Percentiles rank a stretch among this genome's conserved stretches.
phyloP scores from a whole-genome alignment of 345 rosid genomes.

The Populus alba region DNA sequence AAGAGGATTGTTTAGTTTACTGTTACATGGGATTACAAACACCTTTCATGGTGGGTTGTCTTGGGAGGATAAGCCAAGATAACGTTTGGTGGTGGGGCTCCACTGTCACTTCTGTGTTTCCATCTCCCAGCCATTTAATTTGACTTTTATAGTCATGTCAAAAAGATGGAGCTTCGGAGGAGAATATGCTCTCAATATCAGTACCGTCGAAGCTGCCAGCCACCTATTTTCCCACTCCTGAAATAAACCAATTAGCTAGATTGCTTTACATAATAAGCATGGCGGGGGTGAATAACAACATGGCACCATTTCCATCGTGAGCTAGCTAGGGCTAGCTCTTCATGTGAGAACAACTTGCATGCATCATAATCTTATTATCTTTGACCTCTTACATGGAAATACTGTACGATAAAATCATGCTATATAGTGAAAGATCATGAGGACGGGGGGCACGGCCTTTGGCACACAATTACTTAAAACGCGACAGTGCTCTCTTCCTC shows the following conservation, averaged over 20 bases:
- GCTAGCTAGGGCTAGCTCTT: too few species aligned
- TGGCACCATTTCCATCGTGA: too few species aligned
- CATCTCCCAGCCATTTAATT: background rate
- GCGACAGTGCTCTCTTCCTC: too few species aligned
- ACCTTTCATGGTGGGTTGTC: constrained; percentile 37
- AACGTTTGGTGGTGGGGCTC: constrained; percentile 43
- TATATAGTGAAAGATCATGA: too few species aligned
- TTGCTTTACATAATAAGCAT: too few species aligned
- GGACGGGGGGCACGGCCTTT: too few species aligned
- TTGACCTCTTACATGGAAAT: background rate
- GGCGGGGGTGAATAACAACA: too few species aligned
- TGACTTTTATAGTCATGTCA: background rate
- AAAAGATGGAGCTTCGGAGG: too few species aligned
- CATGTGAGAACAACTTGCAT: background rate
- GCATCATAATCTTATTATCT: background rate
- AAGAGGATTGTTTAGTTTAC: constrained; percentile 1
- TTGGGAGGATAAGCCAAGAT: constrained; percentile 41
- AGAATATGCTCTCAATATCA: background rate
- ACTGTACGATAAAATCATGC: too few species aligned
- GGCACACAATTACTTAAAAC: too few species aligned
- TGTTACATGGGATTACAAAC: background rate
- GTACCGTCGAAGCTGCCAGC: background rate
- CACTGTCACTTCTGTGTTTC: constrained; percentile 9
- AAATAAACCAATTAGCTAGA: too few species aligned
- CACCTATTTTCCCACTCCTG: background rate